A percentile compares a stretch with the other conserved stretches of the same genome.
Conservation (phyloP, 2,329 filamentous ascomycete genomes). For the Ceratocystis lukuohia region DNA sequence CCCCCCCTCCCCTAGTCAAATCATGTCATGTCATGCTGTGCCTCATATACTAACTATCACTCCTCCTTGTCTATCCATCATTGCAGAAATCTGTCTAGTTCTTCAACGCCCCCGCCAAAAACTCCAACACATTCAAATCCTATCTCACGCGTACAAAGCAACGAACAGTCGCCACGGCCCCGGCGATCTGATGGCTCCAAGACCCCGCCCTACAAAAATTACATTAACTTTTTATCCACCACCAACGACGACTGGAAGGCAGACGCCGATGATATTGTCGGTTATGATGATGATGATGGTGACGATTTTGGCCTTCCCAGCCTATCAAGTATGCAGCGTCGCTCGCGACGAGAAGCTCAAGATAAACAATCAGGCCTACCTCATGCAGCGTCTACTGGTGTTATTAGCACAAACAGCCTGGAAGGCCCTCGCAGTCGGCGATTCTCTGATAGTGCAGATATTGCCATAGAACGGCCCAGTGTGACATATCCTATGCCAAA, state of each 20-base stretch:
- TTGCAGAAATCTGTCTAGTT: conserved; percentile 44
- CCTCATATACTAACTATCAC: conserved; percentile 2
- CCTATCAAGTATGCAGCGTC: conserved; percentile 78
- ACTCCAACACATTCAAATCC: conserved; percentile 51
- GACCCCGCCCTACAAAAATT: conserved; percentile 58
- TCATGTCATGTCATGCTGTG: background rate
- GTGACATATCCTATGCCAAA: conserved; percentile 77
- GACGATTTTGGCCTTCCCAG: conserved; percentile 94
- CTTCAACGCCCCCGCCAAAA: conserved; percentile 57
- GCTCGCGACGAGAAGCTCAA: conserved; percentile 36
- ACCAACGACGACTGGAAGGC: conserved; percentile 73
- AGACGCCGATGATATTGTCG: conserved; percentile 63
- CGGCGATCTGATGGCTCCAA: conserved; percentile 38
- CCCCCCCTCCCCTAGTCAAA: background rate
- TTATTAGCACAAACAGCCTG: conserved; percentile 20
- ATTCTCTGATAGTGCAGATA: conserved; percentile 79
- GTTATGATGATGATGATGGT: conserved; percentile 70
- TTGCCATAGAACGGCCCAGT: conserved; percentile 75
- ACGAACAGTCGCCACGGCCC: conserved; percentile 43
- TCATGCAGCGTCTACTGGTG: background rate
- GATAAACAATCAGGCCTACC: conserved; percentile 6
- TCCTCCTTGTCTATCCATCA: conserved; percentile 14
- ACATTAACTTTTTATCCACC: conserved; percentile 68
- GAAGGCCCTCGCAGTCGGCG: conserved; percentile 36
- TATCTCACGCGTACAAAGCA: conserved; percentile 29